phyloP scores from a whole-genome alignment of 2,329 filamentous ascomycete species.

The Ilyonectria destructans region DNA sequence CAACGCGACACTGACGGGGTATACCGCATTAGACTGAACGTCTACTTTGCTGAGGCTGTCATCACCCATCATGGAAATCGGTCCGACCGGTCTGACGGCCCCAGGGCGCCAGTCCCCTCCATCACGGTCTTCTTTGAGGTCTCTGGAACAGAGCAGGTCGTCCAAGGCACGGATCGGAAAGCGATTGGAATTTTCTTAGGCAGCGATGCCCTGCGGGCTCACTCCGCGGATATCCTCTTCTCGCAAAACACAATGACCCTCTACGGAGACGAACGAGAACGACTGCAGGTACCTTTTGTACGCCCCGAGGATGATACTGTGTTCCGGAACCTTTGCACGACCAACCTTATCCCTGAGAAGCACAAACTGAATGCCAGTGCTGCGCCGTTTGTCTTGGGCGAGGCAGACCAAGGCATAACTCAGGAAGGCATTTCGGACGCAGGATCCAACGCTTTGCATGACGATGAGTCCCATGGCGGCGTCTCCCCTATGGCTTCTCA shows the following conservation, averaged over 20 bases:
- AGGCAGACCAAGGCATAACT: constrained; percentile 47
- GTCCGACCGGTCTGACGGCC: constrained; percentile 78
- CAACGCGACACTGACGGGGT: constrained; percentile 77
- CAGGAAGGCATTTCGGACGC: constrained; percentile 36
- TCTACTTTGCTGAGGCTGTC: constrained; percentile 93
- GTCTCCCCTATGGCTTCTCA: constrained; percentile 58
- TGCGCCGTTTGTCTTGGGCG: constrained; percentile 60
- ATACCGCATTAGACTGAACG: constrained; percentile 81
- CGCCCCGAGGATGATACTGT: constrained; percentile 88
- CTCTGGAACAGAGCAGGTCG: constrained; percentile 67
- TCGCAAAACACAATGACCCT: constrained; percentile 92
- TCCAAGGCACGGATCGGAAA: constrained; percentile 61
- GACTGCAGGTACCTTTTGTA: constrained; percentile 91
- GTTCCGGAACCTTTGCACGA: constrained; percentile 84
- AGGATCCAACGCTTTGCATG: constrained; percentile 42
- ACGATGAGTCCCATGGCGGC: constrained; percentile 46
- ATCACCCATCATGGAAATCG: constrained; percentile 83
- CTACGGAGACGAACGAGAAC: constrained; percentile 89
- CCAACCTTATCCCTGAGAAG: constrained; percentile 68
- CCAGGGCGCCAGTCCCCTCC: constrained; percentile 81
- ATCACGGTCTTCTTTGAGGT: constrained; percentile 86
- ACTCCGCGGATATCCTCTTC: constrained; percentile 92
- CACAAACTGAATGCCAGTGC: constrained; percentile 72
- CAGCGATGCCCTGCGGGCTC: constrained; percentile 87
- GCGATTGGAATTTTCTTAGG: constrained; percentile 90